phyloP scores from a whole-genome alignment of 1,284 basidiomycete species.

The Tetrapyrgos nigripes region DNA sequence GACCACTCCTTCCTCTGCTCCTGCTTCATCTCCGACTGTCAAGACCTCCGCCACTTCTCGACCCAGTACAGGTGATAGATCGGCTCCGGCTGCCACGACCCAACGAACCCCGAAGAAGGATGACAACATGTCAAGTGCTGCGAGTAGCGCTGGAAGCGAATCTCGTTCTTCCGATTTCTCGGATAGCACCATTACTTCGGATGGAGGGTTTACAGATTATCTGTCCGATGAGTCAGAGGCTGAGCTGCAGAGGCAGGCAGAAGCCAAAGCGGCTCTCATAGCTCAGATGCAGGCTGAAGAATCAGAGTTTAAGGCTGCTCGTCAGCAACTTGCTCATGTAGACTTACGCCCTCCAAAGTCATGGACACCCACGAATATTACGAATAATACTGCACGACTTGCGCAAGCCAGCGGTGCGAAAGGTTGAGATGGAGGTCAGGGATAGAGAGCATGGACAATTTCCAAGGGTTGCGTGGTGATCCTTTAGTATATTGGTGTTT shows the following conservation, averaged over 20 bases:
- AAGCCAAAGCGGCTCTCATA: constrained; percentile 71
- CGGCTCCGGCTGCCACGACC: constrained; percentile 25
- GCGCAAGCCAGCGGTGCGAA: constrained; percentile 9
- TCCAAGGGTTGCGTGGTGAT: too few relatives aligned
- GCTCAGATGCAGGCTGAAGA: constrained; percentile 84
- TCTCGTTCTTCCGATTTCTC: constrained; percentile 53
- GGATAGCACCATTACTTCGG: constrained; percentile 78
- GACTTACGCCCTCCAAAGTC: constrained; percentile 76
- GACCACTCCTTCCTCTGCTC: constrained; percentile 28
- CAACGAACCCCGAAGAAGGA: constrained; percentile 39
- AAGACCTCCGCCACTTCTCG: constrained; percentile 32
- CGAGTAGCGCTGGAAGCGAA: constrained; percentile 66
- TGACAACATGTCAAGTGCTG: constrained; percentile 49
- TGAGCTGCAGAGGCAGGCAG: constrained; percentile 81
- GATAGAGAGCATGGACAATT: neutral
- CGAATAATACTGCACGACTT: constrained; percentile 28
- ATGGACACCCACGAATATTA: constrained; percentile 70
- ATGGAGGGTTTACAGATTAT: constrained; percentile 85
- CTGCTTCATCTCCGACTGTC: constrained; percentile 22
- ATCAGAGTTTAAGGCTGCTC: constrained; percentile 76
- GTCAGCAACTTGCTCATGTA: constrained; percentile 74
- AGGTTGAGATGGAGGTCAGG: neutral
- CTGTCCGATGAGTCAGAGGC: constrained; percentile 85
- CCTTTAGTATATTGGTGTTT: neutral
- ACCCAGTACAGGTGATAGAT: neutral